These are phyloP conservation scores for Neobulgaria alba DNA, from an alignment of 2,329 filamentous ascomycete species.

Conservation along the genomic window DNA sequence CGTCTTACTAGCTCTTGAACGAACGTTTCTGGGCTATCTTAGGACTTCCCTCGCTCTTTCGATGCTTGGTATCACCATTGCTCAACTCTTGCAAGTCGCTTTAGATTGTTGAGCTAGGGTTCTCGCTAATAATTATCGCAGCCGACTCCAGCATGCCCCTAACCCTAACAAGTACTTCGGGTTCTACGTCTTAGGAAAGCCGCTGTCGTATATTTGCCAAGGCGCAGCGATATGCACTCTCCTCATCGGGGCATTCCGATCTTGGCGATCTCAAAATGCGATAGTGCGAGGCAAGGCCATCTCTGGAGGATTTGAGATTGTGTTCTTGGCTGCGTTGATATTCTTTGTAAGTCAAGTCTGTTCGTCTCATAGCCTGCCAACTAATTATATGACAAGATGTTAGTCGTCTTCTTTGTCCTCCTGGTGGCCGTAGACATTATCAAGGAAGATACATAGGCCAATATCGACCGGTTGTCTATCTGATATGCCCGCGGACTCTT, in stretches of 20 bases:
- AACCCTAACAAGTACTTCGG: slow-evolving; percentile 37
- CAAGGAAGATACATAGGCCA: no score
- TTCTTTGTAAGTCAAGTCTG: no score
- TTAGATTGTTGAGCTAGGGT: slow-evolving; percentile 8
- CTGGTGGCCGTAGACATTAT: slow-evolving; percentile 24
- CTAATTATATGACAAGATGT: slow-evolving; percentile 15
- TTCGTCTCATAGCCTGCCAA: slow-evolving; percentile 1
- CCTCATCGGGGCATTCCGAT: slow-evolving; percentile 47
- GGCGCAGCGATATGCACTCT: slow-evolving; percentile 33
- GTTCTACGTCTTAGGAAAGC: slow-evolving; percentile 52
- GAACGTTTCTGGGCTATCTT: slow-evolving; percentile 66
- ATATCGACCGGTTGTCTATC: no score
- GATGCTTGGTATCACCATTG: slow-evolving; percentile 55
- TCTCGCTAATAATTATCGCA: slow-evolving; percentile 35
- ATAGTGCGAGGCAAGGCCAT: slow-evolving; percentile 48
- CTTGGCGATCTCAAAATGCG: slow-evolving; percentile 52
- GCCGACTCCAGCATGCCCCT: slow-evolving; percentile 33
- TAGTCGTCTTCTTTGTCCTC: slow-evolving; percentile 23
- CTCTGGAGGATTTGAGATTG: slow-evolving; percentile 51
- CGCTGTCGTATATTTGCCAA: slow-evolving; percentile 40
- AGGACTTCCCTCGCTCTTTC: slow-evolving; percentile 62
- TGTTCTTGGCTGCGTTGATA: slow-evolving; percentile 38
- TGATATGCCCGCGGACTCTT: no score
- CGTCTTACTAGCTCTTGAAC: slow-evolving; percentile 53
- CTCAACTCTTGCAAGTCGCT: slow-evolving; percentile 50